Base-by-base conservation (phyloP, 768 basidiomycete species). In the Mycena rebaudengoi region DNA sequence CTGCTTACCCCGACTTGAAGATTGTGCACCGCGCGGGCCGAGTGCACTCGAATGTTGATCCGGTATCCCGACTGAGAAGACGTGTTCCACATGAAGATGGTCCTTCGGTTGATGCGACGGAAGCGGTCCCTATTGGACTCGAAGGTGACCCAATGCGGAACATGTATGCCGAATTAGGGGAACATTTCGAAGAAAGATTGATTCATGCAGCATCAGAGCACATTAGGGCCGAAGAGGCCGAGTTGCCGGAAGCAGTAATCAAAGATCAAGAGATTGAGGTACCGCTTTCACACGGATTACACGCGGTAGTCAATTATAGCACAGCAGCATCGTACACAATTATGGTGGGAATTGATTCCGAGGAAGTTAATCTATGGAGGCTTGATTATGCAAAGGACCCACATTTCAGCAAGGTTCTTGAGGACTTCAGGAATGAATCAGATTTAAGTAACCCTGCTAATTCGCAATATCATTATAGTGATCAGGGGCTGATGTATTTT, bases 21-120 rank as follows among this genome's bases (percentile, higher is more conserved):
- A 77, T 79, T 14, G 62, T 75, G 1, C 78, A 79, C 39, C 51
- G 75, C n/a, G 62, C 76, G 0, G 79, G 78, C 0, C 25, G 71
- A 18, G 61, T 77, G 0, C 78, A 80, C 44, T 78, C 74, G 3
- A 80, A 80, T 55, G 71, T 74, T 2, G 71, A 73, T 49, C 72
- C 72, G 0, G 25, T 73, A 0, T 71, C 72, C 0, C 20, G 68
- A 16, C 39, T 70, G 65, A 4, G 49, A 25, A 61, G 54, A 1
- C 29, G 65, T 14, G 45, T 63, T 21, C 70, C 67, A 11, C 64
- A 37, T 16, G 66, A 71, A 29, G 55, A 61, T 16, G 62, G 66
- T 18, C 70, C 70, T 26, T 18, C 45, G 21, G n/a, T 39, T 3
- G 66, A 71, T 46, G 45, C 63, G 11, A 29, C 48, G 7, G 26